phyloP scores from a whole-genome alignment of 768 basidiomycete genomes.

The Gautieria morchelliformis region DNA sequence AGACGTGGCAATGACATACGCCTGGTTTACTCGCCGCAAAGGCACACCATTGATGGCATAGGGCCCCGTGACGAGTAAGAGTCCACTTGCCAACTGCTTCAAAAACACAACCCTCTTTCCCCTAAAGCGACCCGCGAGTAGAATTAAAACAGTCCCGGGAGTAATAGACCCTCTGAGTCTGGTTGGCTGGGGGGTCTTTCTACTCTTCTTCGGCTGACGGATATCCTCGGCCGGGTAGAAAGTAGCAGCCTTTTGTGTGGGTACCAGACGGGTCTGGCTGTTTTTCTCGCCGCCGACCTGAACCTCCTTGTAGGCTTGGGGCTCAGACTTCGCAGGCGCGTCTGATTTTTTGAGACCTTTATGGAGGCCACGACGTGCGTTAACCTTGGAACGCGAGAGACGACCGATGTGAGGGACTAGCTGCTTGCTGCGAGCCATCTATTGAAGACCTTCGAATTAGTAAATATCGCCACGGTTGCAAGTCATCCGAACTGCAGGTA shows the following conservation, averaged over 20 bases:
- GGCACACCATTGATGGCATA: conserved; percentile 99
- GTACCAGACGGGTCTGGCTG: conserved; percentile 78
- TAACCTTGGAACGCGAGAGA: conserved; percentile 75
- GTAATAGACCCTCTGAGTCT: conserved; percentile 80
- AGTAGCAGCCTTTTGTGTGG: conserved; percentile 74
- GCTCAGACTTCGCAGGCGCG: conserved; percentile 49
- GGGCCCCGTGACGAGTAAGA: conserved; percentile 93
- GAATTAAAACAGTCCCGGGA: conserved; percentile 89
- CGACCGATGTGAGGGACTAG: conserved; percentile 74
- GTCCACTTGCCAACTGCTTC: conserved; percentile 87
- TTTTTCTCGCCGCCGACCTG: conserved; percentile 85
- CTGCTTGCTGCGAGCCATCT: conserved; percentile 86
- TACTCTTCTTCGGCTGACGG: conserved; percentile 80
- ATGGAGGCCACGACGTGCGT: conserved; percentile 71
- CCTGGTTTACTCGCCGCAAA: conserved; percentile 94
- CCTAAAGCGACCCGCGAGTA: conserved; percentile 95
- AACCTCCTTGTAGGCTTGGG: conserved; percentile 63
- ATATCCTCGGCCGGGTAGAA: conserved; percentile 97
- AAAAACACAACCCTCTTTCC: conserved; percentile 98
- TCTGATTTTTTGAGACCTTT: conserved; percentile 78
- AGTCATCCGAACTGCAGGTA: conserved; percentile 25
- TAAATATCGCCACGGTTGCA: neutral
- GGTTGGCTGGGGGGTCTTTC: conserved; percentile 75
- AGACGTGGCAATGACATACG: conserved; percentile 97
- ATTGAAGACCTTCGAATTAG: conserved; percentile 11